A percentile compares a stretch with the other conserved stretches of the same genome.
Evolutionary conservation across 306 rosid genomes (phyloP).

Genomic region (Casuarina cunninghamiana): DNA sequence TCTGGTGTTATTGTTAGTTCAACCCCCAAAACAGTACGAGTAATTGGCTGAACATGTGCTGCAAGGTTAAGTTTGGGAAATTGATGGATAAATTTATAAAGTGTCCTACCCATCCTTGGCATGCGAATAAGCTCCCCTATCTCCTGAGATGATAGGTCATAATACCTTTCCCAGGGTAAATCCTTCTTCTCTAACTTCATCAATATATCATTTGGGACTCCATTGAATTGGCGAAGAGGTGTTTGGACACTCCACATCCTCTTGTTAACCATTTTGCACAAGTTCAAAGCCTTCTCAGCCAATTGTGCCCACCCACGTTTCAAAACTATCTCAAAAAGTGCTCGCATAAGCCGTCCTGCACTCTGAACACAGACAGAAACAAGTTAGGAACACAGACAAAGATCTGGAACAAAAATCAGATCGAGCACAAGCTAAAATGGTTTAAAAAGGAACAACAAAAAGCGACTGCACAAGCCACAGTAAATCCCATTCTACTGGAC

Average conservation of each 20-base stretch:
- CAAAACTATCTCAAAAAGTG: slow-evolving; percentile 89
- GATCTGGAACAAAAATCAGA: slow-evolving; percentile 12
- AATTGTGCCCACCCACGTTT: slow-evolving; percentile 96
- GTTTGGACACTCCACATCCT: too few relatives aligned
- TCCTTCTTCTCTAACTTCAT: slow-evolving; percentile 88
- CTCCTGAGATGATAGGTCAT: slow-evolving; percentile 91
- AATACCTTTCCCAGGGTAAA: slow-evolving; percentile 95
- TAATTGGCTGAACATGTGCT: too few relatives aligned
- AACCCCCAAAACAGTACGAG: slow-evolving; percentile 50
- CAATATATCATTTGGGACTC: slow-evolving; percentile 65
- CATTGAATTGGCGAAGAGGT: slow-evolving; percentile 80
- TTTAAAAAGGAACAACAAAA: background rate
- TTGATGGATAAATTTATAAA: slow-evolving; percentile 36
- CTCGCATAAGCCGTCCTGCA: slow-evolving; percentile 94
- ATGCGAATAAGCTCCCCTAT: slow-evolving; percentile 84
- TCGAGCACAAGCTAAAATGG: background rate
- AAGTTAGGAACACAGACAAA: slow-evolving; percentile 9
- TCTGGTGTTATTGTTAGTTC: slow-evolving; percentile 91
- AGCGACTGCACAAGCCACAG: background rate
- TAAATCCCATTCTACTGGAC: background rate
- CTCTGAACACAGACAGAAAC: slow-evolving; percentile 45
- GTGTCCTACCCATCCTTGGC: slow-evolving; percentile 85
- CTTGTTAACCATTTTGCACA: too few relatives aligned
- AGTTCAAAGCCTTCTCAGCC: slow-evolving; percentile 66
- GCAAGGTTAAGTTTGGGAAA: too few relatives aligned